phyloP scores from a whole-genome alignment of 2,329 filamentous ascomycete species.

The Colletotrichum sp. region DNA sequence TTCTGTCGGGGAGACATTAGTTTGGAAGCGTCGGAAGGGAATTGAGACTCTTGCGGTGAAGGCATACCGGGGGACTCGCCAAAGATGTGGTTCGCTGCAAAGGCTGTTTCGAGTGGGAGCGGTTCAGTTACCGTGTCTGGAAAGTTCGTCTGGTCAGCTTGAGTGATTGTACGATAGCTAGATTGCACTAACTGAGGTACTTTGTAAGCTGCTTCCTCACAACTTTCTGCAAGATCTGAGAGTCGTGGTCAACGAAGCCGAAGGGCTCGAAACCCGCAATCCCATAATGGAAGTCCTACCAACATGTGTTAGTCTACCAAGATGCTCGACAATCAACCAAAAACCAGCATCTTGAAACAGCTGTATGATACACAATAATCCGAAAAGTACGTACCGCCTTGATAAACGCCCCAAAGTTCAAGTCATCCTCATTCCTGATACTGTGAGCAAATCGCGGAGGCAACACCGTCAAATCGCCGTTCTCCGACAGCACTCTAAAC shows the following conservation, averaged over 20 bases:
- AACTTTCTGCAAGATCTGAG: background rate
- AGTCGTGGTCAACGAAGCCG: background rate
- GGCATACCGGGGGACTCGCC: background rate
- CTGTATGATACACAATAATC: background rate
- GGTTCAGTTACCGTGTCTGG: background rate
- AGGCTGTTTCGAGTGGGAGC: background rate
- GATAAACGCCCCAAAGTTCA: background rate
- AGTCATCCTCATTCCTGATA: background rate
- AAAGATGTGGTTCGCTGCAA: background rate
- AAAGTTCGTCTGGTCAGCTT: background rate
- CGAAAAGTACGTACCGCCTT: background rate
- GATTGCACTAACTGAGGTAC: background rate
- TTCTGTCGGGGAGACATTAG: conserved; percentile 22
- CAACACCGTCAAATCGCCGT: background rate
- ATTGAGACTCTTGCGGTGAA: no score
- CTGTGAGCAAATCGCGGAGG: background rate
- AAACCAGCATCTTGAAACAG: background rate
- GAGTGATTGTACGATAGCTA: accelerated
- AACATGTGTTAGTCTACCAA: background rate
- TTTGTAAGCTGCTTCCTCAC: background rate
- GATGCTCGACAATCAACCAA: background rate
- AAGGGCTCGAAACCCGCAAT: background rate
- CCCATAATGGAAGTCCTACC: background rate
- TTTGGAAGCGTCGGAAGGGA: no score
- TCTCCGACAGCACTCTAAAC: background rate